phyloP scores from a whole-genome alignment of 257 asterid genomes.

The Thymus mandschuricus region DNA sequence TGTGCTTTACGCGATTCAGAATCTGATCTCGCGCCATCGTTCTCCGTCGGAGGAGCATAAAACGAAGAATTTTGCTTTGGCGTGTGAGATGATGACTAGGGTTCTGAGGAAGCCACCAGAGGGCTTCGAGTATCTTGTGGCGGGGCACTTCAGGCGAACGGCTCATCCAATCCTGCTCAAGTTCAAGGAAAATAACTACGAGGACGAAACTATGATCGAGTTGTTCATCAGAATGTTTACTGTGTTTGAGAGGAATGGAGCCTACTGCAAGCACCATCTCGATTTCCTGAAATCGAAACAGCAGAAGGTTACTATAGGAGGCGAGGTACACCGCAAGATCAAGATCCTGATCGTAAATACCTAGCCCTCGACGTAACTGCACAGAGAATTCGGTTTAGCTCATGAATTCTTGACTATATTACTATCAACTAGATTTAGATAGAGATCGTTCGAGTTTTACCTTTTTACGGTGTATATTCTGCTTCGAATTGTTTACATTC shows the following conservation, averaged over 20 bases:
- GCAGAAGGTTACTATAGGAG: not conserved
- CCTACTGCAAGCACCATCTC: slow-evolving; percentile 43
- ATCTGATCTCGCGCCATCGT: not conserved
- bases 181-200: slow-evolving; percentile 33
- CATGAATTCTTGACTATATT: not conserved
- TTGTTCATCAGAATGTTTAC: slow-evolving; percentile 35
- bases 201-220: slow-evolving; percentile 8
- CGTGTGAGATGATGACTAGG: slow-evolving; percentile 34
- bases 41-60: not conserved
- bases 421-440: not conserved
- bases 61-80: slow-evolving; percentile 20
- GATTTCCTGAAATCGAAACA: slow-evolving; percentile 27
- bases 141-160: slow-evolving; percentile 45
- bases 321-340: not conserved
- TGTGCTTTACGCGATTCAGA: slow-evolving; percentile 33
- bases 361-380: not conserved
- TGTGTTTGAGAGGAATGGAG: slow-evolving; percentile 40
- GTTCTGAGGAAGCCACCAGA: slow-evolving; percentile 31
- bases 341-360: not conserved
- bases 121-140: slow-evolving; percentile 40
- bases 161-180: slow-evolving; percentile 39
- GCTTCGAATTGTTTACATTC: not conserved
- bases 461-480: not conserved
- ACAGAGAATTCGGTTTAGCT: not conserved
- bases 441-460: not conserved